Evolutionary conservation across 2,329 filamentous ascomycete genomes (phyloP).

Genomic region (Didymellaceae sp.): DNA sequence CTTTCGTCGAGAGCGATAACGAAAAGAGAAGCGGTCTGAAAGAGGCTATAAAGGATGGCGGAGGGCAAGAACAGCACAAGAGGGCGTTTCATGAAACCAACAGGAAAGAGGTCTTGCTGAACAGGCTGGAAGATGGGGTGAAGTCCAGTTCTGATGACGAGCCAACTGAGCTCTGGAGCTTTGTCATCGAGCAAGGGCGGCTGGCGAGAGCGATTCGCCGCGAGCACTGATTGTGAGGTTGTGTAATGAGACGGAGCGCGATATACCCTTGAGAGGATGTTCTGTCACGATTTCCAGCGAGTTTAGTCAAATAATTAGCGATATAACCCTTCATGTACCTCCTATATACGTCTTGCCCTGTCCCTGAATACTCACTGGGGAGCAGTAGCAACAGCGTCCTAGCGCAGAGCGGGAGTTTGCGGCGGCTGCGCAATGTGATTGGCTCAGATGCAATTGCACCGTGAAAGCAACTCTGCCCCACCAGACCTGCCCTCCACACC

Average conservation of each 20-base stretch:
- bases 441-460: background rate
- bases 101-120: background rate
- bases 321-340: background rate
- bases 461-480: conserved; percentile 9
- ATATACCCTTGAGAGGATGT: conserved; percentile 15
- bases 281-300: background rate
- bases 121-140: too few relatives aligned
- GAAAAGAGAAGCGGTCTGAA: too few relatives aligned
- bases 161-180: background rate
- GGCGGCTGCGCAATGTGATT: conserved; percentile 8
- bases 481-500: background rate
- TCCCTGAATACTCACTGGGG: too few relatives aligned
- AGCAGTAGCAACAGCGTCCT: too few relatives aligned
- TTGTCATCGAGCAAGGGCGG: conserved; percentile 8
- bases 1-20: conserved; percentile 1
- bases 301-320: background rate
- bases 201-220: background rate
- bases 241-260: conserved; percentile 61
- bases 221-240: background rate
- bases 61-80: background rate
- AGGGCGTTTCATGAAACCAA: background rate
- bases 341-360: too few relatives aligned
- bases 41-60: conserved; percentile 2
- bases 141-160: background rate
- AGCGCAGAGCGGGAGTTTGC: conserved; percentile 1